A percentile compares a stretch with the other conserved stretches of the same genome.
Evolutionary conservation across 371 early-diverging fungal species (phyloP).

Genomic region (Mortierella sp.): DNA sequence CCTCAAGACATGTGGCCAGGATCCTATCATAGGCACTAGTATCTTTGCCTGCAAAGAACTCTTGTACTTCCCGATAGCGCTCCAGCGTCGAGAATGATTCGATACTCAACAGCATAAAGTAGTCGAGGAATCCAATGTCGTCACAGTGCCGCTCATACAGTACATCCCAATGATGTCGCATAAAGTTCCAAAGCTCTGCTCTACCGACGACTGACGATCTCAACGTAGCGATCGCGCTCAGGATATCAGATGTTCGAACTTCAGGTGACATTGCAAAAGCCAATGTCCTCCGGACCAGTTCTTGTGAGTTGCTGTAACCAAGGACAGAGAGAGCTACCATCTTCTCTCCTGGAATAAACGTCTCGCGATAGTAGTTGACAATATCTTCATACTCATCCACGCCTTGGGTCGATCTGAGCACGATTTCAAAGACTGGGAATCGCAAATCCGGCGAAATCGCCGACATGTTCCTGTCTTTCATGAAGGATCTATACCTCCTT

Average conservation of each 20-base stretch:
- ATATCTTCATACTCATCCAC: slow-evolving; percentile 83
- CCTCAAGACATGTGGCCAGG: slow-evolving; percentile 89
- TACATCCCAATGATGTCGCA: slow-evolving; percentile 53
- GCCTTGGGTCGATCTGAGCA: slow-evolving; percentile 72
- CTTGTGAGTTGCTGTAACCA: slow-evolving; percentile 73
- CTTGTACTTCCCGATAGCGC: slow-evolving; percentile 76
- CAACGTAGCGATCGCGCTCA: slow-evolving; percentile 40
- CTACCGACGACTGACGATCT: slow-evolving; percentile 45
- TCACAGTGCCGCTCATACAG: slow-evolving; percentile 71
- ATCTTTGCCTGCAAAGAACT: slow-evolving; percentile 83
- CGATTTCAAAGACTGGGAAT: slow-evolving; percentile 82
- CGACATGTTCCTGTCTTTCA: slow-evolving; percentile 62
- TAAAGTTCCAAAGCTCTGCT: slow-evolving; percentile 52
- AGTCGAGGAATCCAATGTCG: slow-evolving; percentile 81
- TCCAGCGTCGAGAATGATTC: slow-evolving; percentile 78
- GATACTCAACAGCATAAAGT: slow-evolving; percentile 74
- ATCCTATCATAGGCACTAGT: slow-evolving; percentile 78
- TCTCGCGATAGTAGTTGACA: slow-evolving; percentile 79
- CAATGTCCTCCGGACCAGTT: slow-evolving; percentile 70
- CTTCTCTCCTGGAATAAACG: slow-evolving; percentile 79
- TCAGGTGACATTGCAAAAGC: slow-evolving; percentile 76
- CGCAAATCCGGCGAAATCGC: slow-evolving; percentile 89
- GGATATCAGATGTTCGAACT: slow-evolving; percentile 88
- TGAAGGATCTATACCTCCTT: slow-evolving; percentile 68
- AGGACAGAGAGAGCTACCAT: slow-evolving; percentile 82